A percentile compares a stretch with the other conserved stretches of the same genome.
These are phyloP conservation scores for Cryptosporidium ubiquitum DNA, from an alignment of 169 alveolate species.

Conservation along the genomic window DNA sequence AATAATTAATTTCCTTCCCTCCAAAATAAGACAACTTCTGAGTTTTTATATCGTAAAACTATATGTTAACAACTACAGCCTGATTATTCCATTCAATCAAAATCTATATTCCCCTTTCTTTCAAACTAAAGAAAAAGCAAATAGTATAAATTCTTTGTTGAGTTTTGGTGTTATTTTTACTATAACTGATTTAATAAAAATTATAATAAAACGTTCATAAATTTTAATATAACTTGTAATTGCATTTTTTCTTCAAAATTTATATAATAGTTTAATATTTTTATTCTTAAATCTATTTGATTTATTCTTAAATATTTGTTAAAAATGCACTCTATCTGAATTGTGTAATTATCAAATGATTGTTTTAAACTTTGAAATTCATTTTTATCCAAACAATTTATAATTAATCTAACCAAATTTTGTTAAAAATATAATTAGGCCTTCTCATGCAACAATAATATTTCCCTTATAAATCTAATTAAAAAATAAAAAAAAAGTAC, in stretches of 20 bases:
- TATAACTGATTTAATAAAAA: slow-evolving; percentile 5
- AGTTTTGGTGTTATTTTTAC: slow-evolving; percentile 11
- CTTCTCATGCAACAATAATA: not conserved
- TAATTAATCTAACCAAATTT: not conserved
- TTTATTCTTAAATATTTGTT: too few relatives aligned
- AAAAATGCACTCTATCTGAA: too few relatives aligned
- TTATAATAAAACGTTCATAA: not conserved
- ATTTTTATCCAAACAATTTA: too few relatives aligned
- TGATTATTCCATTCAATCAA: not conserved
- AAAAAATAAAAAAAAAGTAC: too few relatives aligned
- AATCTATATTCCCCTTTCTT: slow-evolving; percentile 50
- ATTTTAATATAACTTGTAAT: not conserved
- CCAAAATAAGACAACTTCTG: slow-evolving; percentile 3
- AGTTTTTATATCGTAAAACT: not conserved
- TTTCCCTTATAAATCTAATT: too few relatives aligned
- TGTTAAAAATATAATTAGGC: not conserved
- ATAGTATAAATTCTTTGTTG: not conserved
- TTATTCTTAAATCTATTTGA: too few relatives aligned
- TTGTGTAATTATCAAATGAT: too few relatives aligned
- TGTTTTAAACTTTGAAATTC: not conserved
- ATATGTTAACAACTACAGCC: not conserved
- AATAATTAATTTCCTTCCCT: not conserved
- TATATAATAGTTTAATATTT: not conserved
- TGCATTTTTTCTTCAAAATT: not conserved
- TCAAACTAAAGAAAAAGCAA: not conserved